Conservation (phyloP, 108 stramenopile genomes). For the Fragilariopsis cylindrus region DNA sequence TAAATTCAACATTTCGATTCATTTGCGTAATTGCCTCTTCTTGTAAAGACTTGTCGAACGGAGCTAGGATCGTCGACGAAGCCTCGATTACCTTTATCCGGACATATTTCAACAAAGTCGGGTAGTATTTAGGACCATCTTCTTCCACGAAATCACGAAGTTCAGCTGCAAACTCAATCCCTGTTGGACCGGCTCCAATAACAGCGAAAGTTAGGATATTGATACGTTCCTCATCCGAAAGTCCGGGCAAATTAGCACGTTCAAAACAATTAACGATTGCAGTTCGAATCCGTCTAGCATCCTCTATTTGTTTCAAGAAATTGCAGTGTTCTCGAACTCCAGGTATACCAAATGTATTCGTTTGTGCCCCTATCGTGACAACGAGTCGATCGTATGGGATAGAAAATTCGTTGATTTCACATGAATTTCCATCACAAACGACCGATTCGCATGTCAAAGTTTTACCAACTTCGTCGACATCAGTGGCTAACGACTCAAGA, state of each 20-base stretch:
- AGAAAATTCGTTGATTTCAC: constrained; percentile 82
- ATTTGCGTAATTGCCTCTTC: constrained; percentile 81
- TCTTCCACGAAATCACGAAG: constrained; percentile 92
- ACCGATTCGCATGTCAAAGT: constrained; percentile 84
- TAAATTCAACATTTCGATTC: constrained; percentile 52
- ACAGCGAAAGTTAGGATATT: constrained; percentile 86
- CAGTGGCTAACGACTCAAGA: constrained; percentile 87
- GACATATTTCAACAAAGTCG: constrained; percentile 76
- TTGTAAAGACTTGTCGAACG: constrained; percentile 89
- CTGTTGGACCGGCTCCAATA: constrained; percentile 95
- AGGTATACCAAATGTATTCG: constrained; percentile 93
- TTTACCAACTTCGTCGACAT: constrained; percentile 64
- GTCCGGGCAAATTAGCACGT: constrained; percentile 85
- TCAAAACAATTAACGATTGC: constrained; percentile 95
- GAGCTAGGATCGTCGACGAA: constrained; percentile 76
- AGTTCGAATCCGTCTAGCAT: constrained; percentile 79
- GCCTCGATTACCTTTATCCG: constrained; percentile 95
- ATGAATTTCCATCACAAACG: constrained; percentile 89
- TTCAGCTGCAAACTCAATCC: constrained; percentile 92
- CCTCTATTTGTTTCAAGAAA: constrained; percentile 89
- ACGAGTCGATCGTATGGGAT: constrained; percentile 86
- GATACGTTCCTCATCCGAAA: constrained; percentile 64
- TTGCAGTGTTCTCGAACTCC: constrained; percentile 93
- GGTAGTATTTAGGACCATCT: constrained; percentile 91
- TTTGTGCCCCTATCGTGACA: constrained; percentile 90